phyloP scores from a whole-genome alignment of 768 basidiomycete species.

The Mycena vulgaris region DNA sequence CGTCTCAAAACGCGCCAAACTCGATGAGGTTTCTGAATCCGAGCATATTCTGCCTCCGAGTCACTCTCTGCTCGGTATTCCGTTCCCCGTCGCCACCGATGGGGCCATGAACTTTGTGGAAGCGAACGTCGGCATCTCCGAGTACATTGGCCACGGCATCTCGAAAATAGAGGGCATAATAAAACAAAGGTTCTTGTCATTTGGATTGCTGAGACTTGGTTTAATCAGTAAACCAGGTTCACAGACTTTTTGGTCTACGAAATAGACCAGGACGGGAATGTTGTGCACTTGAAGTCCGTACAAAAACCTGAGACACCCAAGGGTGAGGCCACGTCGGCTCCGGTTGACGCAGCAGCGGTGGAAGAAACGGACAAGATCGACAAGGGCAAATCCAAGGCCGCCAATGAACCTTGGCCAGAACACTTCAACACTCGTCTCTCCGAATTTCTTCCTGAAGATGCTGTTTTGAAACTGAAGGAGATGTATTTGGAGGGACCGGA shows the following conservation, averaged over 20 bases:
- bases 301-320: slow-evolving; percentile 75
- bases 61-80: slow-evolving; percentile 75
- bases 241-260: slow-evolving; percentile 98
- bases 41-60: slow-evolving; percentile 78
- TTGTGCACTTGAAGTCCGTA: slow-evolving; percentile 86
- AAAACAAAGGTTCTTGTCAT: slow-evolving; percentile 87
- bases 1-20: slow-evolving; percentile 60
- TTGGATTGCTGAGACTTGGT: not conserved
- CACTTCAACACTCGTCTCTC: slow-evolving; percentile 68
- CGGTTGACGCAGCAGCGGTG: slow-evolving; percentile 29
- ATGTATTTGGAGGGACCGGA: slow-evolving; percentile 88
- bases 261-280: slow-evolving; percentile 85
- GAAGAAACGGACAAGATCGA: slow-evolving; percentile 14
- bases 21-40: slow-evolving; percentile 48
- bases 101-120: slow-evolving; percentile 77
- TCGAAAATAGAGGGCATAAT: slow-evolving; percentile 92
- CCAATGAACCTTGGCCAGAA: slow-evolving; percentile 76
- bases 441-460: slow-evolving; percentile 74
- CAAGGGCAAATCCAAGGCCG: slow-evolving; percentile 36
- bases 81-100: slow-evolving; percentile 63
- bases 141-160: slow-evolving; percentile 82
- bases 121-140: slow-evolving; percentile 90
- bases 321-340: slow-evolving; percentile 49
- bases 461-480: slow-evolving; percentile 74
- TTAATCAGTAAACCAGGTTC: slow-evolving; percentile 69